phyloP scores from a whole-genome alignment of 805 yeast genomes.

The Teunomyces tritomae region DNA sequence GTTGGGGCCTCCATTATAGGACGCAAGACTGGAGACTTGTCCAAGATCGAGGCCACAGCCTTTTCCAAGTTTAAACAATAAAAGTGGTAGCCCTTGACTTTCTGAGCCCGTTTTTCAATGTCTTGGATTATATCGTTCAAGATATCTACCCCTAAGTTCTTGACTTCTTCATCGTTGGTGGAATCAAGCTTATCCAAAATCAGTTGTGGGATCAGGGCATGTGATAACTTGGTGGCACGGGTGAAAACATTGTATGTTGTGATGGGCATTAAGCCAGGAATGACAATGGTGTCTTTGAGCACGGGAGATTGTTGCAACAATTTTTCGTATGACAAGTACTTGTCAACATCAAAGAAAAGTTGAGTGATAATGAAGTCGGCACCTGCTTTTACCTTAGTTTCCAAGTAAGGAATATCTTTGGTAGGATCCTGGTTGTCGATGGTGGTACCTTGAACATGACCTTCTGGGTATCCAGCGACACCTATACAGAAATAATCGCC shows the following conservation, averaged over 20 bases:
- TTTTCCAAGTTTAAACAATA: constrained; percentile 91
- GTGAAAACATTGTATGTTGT: constrained; percentile 79
- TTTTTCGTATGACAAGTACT: constrained; percentile 65
- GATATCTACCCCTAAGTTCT: constrained; percentile 76
- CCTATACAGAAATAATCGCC: constrained; percentile 90
- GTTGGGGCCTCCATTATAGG: constrained; percentile 40
- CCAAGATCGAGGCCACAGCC: constrained; percentile 82
- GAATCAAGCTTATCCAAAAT: constrained; percentile 56
- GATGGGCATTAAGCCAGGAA: constrained; percentile 92
- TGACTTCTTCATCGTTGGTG: constrained; percentile 71
- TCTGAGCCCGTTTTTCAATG: constrained; percentile 51
- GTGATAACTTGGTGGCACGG: constrained; percentile 85
- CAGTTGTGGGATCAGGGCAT: constrained; percentile 71
- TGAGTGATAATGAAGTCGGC: constrained; percentile 94
- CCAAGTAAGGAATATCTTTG: constrained; percentile 73
- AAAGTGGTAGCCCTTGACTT: constrained; percentile 83
- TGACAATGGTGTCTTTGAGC: constrained; percentile 51
- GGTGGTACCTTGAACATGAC: constrained; percentile 73
- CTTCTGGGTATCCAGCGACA: constrained; percentile 98
- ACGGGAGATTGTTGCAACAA: constrained; percentile 41
- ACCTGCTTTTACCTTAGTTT: constrained; percentile 87
- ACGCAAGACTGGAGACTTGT: constrained; percentile 51
- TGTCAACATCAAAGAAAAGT: constrained; percentile 82
- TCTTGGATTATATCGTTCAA: constrained; percentile 60
- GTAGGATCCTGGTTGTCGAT: constrained; percentile 59